Evolutionary conservation across 1,284 basidiomycete species (phyloP).

Genomic region (Xerocomus cyaneibrunnescens): DNA sequence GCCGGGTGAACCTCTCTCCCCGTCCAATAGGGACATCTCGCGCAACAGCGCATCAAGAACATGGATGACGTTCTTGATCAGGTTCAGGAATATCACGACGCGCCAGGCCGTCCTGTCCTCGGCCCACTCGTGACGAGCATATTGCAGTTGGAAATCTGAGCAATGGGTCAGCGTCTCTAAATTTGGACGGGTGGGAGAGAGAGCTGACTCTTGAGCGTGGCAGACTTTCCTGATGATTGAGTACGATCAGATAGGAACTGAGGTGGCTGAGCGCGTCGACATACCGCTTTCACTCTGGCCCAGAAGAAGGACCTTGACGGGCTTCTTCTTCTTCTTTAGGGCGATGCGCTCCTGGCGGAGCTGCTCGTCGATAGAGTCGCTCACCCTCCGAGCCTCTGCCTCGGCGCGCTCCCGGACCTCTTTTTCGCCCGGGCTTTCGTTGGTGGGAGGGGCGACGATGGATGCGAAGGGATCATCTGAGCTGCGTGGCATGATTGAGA

Average conservation of each 20-base stretch:
- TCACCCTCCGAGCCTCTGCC: slow-evolving; percentile 55
- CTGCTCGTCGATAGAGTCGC: slow-evolving; percentile 68
- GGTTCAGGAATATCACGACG: slow-evolving; percentile 71
- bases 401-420: slow-evolving; percentile 54
- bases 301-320: slow-evolving; percentile 60
- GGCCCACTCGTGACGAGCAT: slow-evolving; percentile 63
- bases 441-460: slow-evolving; percentile 55
- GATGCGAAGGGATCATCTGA: slow-evolving; percentile 57
- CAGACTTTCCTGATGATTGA: slow-evolving; percentile 44
- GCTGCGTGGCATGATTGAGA: slow-evolving; percentile 15
- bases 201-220: slow-evolving; percentile 50
- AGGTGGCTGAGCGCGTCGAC: slow-evolving; percentile 19
- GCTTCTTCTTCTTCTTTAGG: slow-evolving; percentile 54
- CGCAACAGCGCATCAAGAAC: slow-evolving; percentile 57
- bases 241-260: slow-evolving; percentile 39
- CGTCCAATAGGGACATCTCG: slow-evolving; percentile 48
- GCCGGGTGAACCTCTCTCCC: slow-evolving; percentile 24
- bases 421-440: slow-evolving; percentile 55
- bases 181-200: background rate
- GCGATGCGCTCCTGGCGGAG: slow-evolving; percentile 53
- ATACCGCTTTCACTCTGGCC: slow-evolving; percentile 73
- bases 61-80: slow-evolving; percentile 64
- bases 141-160: slow-evolving; percentile 71
- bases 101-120: slow-evolving; percentile 71
- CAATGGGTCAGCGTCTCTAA: background rate